Conservation (phyloP, 257 asterid genomes). For the Fraxinus anomala region DNA sequence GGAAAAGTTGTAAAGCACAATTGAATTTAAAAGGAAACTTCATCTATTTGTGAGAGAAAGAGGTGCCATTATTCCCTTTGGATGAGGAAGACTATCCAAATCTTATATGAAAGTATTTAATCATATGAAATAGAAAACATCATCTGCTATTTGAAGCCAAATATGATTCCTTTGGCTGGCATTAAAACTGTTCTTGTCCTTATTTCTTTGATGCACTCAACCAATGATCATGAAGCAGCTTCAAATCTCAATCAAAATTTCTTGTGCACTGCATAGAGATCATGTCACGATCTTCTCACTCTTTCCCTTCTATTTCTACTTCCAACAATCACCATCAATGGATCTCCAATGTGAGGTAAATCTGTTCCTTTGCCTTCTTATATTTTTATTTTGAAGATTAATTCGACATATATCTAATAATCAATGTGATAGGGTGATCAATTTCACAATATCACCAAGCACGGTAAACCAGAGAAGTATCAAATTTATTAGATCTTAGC, state of each 20-base stretch:
- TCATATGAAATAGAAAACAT: background rate
- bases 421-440: too few species aligned
- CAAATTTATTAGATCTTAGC: background rate
- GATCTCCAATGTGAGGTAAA: background rate
- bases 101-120: background rate
- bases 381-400: background rate
- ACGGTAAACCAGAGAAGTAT: background rate
- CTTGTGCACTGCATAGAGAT: background rate
- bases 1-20: slow-evolving; percentile 4
- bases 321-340: background rate
- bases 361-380: background rate
- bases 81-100: background rate
- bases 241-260: background rate
- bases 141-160: background rate
- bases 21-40: slow-evolving; percentile 1
- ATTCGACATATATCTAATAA: background rate
- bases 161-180: background rate
- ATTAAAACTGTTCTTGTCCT: background rate
- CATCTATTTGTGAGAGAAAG: slow-evolving; percentile 4
- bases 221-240: background rate
- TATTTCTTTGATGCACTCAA: slow-evolving; percentile 7
- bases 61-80: slow-evolving; percentile 9
- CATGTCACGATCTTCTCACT: background rate
- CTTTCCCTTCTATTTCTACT: background rate
- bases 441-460: background rate